phyloP scores from a whole-genome alignment of 164 flowering plant genomes.

The Dillenia suffruticosa region DNA sequence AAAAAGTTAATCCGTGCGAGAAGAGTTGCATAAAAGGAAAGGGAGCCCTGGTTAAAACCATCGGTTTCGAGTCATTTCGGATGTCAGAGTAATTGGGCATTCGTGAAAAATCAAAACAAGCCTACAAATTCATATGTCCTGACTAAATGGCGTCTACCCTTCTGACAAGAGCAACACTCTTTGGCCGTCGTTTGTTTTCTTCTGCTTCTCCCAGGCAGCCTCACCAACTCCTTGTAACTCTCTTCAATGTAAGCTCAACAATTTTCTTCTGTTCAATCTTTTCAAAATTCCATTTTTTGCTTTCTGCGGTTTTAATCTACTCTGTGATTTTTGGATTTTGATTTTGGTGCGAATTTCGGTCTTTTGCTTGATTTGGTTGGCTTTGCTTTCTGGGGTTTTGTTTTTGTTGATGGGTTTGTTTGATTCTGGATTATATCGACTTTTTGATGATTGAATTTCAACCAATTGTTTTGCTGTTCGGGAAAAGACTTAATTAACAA shows the following conservation, averaged over 20 bases:
- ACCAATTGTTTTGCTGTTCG: not conserved
- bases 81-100: too few relatives aligned
- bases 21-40: too few relatives aligned
- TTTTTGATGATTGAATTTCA: not conserved
- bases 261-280: not conserved
- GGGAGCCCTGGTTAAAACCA: too few relatives aligned
- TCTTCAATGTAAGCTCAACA: slow-evolving; percentile 27
- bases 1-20: too few relatives aligned
- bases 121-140: too few relatives aligned
- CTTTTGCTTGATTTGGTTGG: not conserved
- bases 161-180: slow-evolving; percentile 32
- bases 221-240: slow-evolving; percentile 26
- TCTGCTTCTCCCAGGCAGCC: slow-evolving; percentile 18
- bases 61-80: too few relatives aligned
- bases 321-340: not conserved
- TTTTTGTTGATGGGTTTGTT: not conserved
- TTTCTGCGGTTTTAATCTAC: not conserved
- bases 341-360: not conserved
- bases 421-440: not conserved
- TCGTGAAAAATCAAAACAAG: too few relatives aligned
- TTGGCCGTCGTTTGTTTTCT: slow-evolving; percentile 33
- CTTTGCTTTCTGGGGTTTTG: slow-evolving; percentile 1
- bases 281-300: not conserved
- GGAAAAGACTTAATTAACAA: not conserved
- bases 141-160: slow-evolving; percentile 49